Percentiles rank a stretch among this genome's conserved stretches.
These are phyloP conservation scores for Tolypocladium sp. DNA, from an alignment of 2,329 filamentous ascomycete species.

Conservation along the genomic window DNA sequence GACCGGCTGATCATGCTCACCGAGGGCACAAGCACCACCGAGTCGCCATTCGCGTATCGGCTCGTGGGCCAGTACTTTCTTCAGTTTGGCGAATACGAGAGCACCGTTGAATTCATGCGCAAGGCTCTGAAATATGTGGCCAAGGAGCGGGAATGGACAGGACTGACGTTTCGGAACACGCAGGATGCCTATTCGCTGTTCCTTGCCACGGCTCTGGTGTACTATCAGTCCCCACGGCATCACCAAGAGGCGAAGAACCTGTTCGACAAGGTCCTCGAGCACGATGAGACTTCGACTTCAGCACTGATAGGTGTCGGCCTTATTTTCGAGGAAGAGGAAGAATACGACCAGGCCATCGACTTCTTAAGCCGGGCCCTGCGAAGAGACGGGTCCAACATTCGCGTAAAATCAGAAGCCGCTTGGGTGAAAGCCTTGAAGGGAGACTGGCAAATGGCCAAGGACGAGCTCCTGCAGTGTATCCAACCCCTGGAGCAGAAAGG, in stretches of 20 bases:
- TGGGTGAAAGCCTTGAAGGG: conserved; percentile 86
- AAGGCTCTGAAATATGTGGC: conserved; percentile 57
- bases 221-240: conserved; percentile 81
- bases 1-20: conserved; percentile 76
- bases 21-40: conserved; percentile 55
- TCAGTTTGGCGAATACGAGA: conserved; percentile 76
- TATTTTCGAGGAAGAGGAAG: conserved; percentile 87
- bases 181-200: conserved; percentile 66
- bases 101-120: conserved; percentile 68
- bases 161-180: conserved; percentile 59
- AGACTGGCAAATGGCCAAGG: conserved; percentile 57
- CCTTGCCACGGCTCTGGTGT: conserved; percentile 80
- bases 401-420: conserved; percentile 75
- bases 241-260: conserved; percentile 81
- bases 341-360: conserved; percentile 71
- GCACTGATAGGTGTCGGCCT: conserved; percentile 85
- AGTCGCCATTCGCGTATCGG: conserved; percentile 75
- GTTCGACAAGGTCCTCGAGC: conserved; percentile 71
- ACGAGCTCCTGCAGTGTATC: conserved; percentile 63
- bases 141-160: conserved; percentile 55
- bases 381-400: conserved; percentile 64
- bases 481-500: conserved; percentile 53
- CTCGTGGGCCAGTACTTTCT: conserved; percentile 79
- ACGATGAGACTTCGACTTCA: conserved; percentile 66
- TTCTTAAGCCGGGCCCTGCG: conserved; percentile 70